phyloP scores from a whole-genome alignment of 2,329 filamentous ascomycete genomes.

The Aspergillus ibericus region DNA sequence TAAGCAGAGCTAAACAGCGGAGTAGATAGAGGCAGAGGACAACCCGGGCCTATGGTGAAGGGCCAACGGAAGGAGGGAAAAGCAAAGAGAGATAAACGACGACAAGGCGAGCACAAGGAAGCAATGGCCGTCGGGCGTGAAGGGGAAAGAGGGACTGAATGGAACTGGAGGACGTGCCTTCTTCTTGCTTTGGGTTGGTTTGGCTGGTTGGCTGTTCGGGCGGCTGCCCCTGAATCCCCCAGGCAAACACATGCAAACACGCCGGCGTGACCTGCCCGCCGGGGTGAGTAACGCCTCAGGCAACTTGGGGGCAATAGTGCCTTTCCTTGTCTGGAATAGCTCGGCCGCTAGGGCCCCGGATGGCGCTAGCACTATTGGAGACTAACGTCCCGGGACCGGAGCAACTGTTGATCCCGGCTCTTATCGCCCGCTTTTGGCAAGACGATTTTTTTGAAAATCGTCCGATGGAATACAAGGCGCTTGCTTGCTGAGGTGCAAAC shows the following conservation, averaged over 20 bases:
- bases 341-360: constrained; percentile 22
- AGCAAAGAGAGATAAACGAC: constrained; percentile 1
- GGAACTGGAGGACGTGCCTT: constrained; percentile 16
- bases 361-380: constrained; percentile 28
- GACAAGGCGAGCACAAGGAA: constrained; percentile 3
- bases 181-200: constrained; percentile 20
- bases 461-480: constrained; percentile 9
- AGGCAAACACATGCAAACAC: constrained; percentile 17
- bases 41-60: constrained; percentile 8
- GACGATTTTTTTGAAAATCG: constrained; percentile 22
- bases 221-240: constrained; percentile 36
- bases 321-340: not conserved
- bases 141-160: constrained; percentile 16
- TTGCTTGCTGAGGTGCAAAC: constrained; percentile 20
- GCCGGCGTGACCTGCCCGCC: constrained; percentile 12
- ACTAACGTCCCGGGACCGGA: constrained; percentile 29
- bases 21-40: constrained; percentile 13
- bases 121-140: constrained; percentile 14
- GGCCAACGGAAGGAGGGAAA: constrained; percentile 6
- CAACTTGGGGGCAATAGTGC: not conserved
- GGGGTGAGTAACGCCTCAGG: not conserved
- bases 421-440: constrained; percentile 27
- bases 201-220: constrained; percentile 6
- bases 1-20: constrained; percentile 20
- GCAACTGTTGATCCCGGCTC: constrained; percentile 26